Conservation (phyloP, 2,329 filamentous ascomycete species). For the Cordyceps tenuipes region DNA sequence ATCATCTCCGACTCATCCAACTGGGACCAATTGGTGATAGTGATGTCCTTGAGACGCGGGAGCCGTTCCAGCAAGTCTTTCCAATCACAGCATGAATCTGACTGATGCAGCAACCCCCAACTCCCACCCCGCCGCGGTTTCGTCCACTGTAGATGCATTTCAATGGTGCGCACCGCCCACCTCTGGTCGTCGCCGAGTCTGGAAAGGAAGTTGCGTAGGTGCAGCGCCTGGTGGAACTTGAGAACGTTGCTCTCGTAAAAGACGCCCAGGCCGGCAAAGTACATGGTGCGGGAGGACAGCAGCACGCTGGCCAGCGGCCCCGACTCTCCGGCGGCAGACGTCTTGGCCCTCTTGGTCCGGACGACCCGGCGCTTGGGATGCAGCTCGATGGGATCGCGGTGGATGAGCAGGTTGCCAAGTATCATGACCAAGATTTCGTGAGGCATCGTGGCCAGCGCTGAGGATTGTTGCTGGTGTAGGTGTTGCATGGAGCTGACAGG, state of each 20-base stretch:
- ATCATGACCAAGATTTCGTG: neutral
- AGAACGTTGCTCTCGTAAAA: neutral
- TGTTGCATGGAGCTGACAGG: neutral
- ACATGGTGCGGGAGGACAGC: slow-evolving; percentile 7
- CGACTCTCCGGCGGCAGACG: neutral
- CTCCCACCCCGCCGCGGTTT: neutral
- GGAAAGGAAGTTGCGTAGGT: neutral
- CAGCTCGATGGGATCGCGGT: neutral
- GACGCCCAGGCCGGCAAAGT: slow-evolving; percentile 7
- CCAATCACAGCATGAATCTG: neutral
- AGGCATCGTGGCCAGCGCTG: neutral
- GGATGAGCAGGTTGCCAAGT: neutral
- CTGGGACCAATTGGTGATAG: no score
- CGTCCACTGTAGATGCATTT: neutral
- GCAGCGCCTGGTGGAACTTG: slow-evolving; percentile 1
- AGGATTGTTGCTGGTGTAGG: neutral
- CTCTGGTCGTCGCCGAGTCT: slow-evolving; percentile 3
- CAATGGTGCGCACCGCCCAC: neutral
- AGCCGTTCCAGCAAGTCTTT: slow-evolving; percentile 1
- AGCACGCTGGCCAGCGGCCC: slow-evolving; percentile 4
- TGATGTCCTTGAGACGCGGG: neutral
- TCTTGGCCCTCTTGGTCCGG: neutral
- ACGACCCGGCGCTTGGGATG: neutral
- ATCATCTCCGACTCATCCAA: no score
- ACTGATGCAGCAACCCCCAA: slow-evolving; percentile 4